phyloP scores from a whole-genome alignment of 495 filamentous ascomycete genomes.

The Penicillium canariense region DNA sequence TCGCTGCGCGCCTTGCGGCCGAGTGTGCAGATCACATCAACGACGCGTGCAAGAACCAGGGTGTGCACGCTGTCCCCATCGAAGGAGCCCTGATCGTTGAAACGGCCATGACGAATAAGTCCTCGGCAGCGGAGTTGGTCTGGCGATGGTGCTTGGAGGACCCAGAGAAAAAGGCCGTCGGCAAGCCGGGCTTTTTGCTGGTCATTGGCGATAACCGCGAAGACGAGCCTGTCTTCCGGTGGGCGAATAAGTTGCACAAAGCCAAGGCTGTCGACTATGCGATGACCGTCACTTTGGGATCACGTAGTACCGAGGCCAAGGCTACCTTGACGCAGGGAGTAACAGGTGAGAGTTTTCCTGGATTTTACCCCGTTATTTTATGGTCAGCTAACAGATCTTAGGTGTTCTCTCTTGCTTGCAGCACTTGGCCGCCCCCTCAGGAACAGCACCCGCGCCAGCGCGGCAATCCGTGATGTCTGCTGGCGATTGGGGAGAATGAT shows the following conservation, averaged over 20 bases:
- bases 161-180: slow-evolving; percentile 27
- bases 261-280: slow-evolving; percentile 59
- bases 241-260: slow-evolving; percentile 73
- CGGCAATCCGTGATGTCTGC: slow-evolving; percentile 1
- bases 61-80: slow-evolving; percentile 79
- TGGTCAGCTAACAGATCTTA: slow-evolving; percentile 6
- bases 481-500: too few relatives aligned
- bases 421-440: slow-evolving; percentile 19
- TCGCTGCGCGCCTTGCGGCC: slow-evolving; percentile 71
- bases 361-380: neutral
- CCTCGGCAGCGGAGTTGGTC: slow-evolving; percentile 67
- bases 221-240: slow-evolving; percentile 88
- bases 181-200: slow-evolving; percentile 73
- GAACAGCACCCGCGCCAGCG: neutral
- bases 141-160: slow-evolving; percentile 56
- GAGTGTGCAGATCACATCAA: slow-evolving; percentile 93
- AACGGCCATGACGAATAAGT: slow-evolving; percentile 77
- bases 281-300: slow-evolving; percentile 79
- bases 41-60: slow-evolving; percentile 77
- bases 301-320: slow-evolving; percentile 80
- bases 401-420: slow-evolving; percentile 38
- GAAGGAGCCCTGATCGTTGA: slow-evolving; percentile 78
- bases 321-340: slow-evolving; percentile 85
- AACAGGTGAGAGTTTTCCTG: slow-evolving; percentile 55
- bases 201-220: slow-evolving; percentile 86